Evolutionary conservation across 305 asterid species (phyloP).

Genomic region (Fraxinus paxiana): DNA sequence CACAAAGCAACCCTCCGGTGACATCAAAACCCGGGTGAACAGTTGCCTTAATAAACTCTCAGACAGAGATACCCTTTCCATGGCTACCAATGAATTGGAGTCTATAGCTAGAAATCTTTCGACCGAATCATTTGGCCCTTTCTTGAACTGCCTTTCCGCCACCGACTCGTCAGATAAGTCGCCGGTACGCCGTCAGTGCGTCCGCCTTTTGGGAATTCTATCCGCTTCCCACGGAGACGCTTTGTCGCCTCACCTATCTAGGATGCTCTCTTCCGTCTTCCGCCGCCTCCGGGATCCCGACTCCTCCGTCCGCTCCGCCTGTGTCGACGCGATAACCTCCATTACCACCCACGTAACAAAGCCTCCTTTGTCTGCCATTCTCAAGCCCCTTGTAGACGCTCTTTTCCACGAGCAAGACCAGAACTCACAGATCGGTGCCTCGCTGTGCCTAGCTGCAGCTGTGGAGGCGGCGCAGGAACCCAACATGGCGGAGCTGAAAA

Average conservation of each 20-base stretch:
- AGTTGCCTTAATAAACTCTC: slow-evolving; percentile 63
- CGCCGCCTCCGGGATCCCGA: slow-evolving; percentile 85
- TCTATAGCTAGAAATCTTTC: slow-evolving; percentile 51
- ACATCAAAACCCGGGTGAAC: slow-evolving; percentile 60
- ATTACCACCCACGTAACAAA: slow-evolving; percentile 53
- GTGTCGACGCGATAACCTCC: slow-evolving; percentile 65
- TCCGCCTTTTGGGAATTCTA: too few species aligned
- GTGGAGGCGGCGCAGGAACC: slow-evolving; percentile 70
- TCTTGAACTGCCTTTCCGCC: slow-evolving; percentile 54
- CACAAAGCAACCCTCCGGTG: slow-evolving; percentile 42
- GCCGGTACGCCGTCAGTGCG: slow-evolving; percentile 83
- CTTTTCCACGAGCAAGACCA: slow-evolving; percentile 71
- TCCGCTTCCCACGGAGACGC: slow-evolving; percentile 80
- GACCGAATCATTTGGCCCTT: slow-evolving; percentile 53
- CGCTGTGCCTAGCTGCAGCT: slow-evolving; percentile 74
- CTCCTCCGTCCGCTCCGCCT: slow-evolving; percentile 68
- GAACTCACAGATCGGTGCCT: slow-evolving; percentile 70
- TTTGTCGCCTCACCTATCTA: slow-evolving; percentile 55
- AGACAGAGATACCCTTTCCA: slow-evolving; percentile 72
- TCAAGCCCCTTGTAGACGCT: slow-evolving; percentile 61
- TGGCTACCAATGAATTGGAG: slow-evolving; percentile 73
- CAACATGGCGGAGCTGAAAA: slow-evolving; percentile 54
- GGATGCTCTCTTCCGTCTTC: slow-evolving; percentile 62
- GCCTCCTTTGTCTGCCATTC: slow-evolving; percentile 51
- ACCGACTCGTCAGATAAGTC: slow-evolving; percentile 74